Percentiles rank a stretch among this genome's conserved stretches.
phyloP scores from a whole-genome alignment of 2,329 filamentous ascomycete genomes.

The Leptographium flavum region DNA sequence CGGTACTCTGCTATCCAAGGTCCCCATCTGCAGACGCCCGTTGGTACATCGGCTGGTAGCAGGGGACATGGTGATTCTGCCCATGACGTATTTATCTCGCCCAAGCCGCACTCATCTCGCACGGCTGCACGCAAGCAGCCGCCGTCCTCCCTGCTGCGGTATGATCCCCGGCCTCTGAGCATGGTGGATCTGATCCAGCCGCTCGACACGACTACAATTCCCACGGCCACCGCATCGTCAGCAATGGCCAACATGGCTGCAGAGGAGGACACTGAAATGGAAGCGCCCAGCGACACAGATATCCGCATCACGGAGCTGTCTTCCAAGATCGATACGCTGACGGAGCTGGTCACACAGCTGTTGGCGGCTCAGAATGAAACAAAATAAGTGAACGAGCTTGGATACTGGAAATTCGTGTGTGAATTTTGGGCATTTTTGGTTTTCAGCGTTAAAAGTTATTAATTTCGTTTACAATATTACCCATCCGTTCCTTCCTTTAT shows the following conservation, averaged over 20 bases:
- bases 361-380: background rate
- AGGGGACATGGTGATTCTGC: background rate
- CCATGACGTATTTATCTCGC: background rate
- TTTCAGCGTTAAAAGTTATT: background rate
- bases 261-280: slow-evolving; percentile 11
- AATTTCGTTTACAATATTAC: too few relatives aligned
- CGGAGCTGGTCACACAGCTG: slow-evolving; percentile 35
- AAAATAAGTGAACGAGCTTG: background rate
- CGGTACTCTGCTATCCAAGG: slow-evolving; percentile 36
- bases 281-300: slow-evolving; percentile 12
- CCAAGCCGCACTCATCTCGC: slow-evolving; percentile 4
- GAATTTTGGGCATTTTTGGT: background rate
- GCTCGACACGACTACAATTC: background rate
- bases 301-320: slow-evolving; percentile 39
- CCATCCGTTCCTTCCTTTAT: background rate
- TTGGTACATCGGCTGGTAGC: background rate
- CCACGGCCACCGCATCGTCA: background rate
- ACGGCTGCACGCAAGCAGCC: slow-evolving; percentile 2
- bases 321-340: slow-evolving; percentile 44
- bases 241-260: background rate
- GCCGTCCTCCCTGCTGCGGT: slow-evolving; percentile 3
- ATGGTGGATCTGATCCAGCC: slow-evolving; percentile 4
- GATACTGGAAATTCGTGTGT: background rate
- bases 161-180: slow-evolving; percentile 4
- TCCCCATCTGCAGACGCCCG: slow-evolving; percentile 16